These are phyloP conservation scores for Leishmania mexicana DNA, from an alignment of 208 protist genomes.

Conservation along the genomic window DNA sequence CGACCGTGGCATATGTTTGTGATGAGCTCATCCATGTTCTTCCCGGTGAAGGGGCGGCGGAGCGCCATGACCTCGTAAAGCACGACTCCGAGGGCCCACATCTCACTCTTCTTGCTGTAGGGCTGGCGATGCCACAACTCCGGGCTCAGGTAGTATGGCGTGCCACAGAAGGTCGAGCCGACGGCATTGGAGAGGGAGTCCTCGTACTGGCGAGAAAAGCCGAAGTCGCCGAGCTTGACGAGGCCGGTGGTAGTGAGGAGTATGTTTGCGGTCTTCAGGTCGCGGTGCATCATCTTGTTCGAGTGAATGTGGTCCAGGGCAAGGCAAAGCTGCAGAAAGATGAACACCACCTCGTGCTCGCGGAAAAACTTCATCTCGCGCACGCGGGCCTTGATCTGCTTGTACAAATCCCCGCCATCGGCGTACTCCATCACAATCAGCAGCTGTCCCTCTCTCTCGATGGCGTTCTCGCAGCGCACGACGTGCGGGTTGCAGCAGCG, in stretches of 20 bases:
- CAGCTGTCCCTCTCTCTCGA: constrained; percentile 67
- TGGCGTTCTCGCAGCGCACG: constrained; percentile 72
- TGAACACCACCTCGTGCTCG: constrained; percentile 88
- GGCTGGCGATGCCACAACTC: constrained; percentile 91
- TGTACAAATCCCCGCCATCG: constrained; percentile 81
- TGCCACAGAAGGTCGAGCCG: constrained; percentile 86
- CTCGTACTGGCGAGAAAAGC: constrained; percentile 87
- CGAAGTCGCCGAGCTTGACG: constrained; percentile 90
- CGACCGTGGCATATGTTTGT: constrained; percentile 79
- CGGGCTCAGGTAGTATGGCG: constrained; percentile 93
- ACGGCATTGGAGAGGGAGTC: constrained; percentile 86
- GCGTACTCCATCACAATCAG: constrained; percentile 92
- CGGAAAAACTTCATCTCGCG: constrained; percentile 66
- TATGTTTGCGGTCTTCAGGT: constrained; percentile 91
- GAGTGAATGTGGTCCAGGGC: constrained; percentile 88
- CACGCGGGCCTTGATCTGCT: constrained; percentile 81
- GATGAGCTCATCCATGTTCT: constrained; percentile 89
- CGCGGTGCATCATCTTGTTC: constrained; percentile 91
- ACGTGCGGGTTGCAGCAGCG: constrained; percentile 93
- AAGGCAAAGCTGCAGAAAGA: constrained; percentile 84
- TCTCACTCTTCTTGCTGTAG: constrained; percentile 94
- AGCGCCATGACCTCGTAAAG: constrained; percentile 89
- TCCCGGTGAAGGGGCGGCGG: constrained; percentile 79
- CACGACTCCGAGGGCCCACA: constrained; percentile 91
- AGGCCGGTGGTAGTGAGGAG: constrained; percentile 82